Evolutionary conservation across 768 basidiomycete genomes (phyloP), one percentile per base, ranked within the genome.

Genomic region (Leccinum fibrillosum): DNA sequence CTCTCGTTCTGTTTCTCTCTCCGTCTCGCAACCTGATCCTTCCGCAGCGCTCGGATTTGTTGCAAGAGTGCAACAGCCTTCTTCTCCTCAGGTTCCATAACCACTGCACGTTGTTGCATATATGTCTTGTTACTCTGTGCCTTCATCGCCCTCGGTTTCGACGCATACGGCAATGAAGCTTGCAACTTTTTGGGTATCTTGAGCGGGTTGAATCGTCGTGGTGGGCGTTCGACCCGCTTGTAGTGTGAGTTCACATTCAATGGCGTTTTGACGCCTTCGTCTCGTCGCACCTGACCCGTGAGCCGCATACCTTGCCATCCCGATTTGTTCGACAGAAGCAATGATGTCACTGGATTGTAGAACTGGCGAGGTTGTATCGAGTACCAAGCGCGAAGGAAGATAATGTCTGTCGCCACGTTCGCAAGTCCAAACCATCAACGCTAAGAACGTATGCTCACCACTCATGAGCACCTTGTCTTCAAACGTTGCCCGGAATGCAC

Each of bases 381-480:
- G 74, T 95, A 95, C 97, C 97, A 99, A 1, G 94, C 94, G 23
- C 96, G 84, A 9, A 99, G 78, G 79, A 99, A 98, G 56, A 98
- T 82, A 56, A 98, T 88, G 67, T 98, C 97, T 94, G 55, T 6
- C 25, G 4, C 35, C 50, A 21, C 34, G 30, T 23, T 53, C n/a
- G 19, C 55, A 52, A 54, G 50, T 17, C 19, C 8, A 13, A 25
- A 35, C 10, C 3, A 2, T 59, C 28, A n/a, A 17, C 8, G 21
- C 8, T 11, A 4, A 37, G 35, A 35, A n/a, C 1, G 15, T 13
- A 11, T 0, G 82, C 90, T 57, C 72, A 95, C 94, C 94, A 64
- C 94, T 94, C 87, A 88, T 93, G 61, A 98, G 80, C 8, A 98
- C 80, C 78, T 98, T 98, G 73, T 99, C 97, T 74, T 99, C 97